Conservation (phyloP, 2,329 filamentous ascomycete genomes). For the Penicillium sp. region DNA sequence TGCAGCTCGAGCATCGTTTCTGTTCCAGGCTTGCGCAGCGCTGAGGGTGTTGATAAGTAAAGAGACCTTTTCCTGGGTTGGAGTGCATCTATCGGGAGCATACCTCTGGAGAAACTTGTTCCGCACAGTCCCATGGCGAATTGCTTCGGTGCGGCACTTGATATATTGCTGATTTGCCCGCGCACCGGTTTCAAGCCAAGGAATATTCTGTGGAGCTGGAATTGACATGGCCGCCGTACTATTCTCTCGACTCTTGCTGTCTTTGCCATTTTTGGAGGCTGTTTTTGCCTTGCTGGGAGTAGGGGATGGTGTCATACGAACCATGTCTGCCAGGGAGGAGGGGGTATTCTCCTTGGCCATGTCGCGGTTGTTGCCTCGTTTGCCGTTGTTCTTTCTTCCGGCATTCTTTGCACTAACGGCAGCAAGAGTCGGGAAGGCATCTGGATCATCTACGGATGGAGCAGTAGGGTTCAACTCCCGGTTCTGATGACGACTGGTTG, state of each 20-base stretch:
- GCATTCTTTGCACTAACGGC: constrained; percentile 65
- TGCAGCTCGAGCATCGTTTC: constrained; percentile 91
- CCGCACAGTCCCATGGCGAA: constrained; percentile 90
- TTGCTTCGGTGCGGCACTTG: constrained; percentile 89
- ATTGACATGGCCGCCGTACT: constrained; percentile 79
- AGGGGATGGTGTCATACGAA: constrained; percentile 92
- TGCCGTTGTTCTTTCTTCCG: constrained; percentile 88
- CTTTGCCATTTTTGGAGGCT: constrained; percentile 57
- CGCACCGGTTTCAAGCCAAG: constrained; percentile 92
- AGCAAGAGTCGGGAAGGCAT: constrained; percentile 87
- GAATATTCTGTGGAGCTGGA: constrained; percentile 81
- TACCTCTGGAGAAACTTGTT: constrained; percentile 97
- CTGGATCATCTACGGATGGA: constrained; percentile 83
- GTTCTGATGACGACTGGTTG: constrained; percentile 73
- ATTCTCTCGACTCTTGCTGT: constrained; percentile 67
- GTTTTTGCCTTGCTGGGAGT: constrained; percentile 52
- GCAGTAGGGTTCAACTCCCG: constrained; percentile 61
- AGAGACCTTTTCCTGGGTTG: not conserved
- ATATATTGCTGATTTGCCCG: constrained; percentile 89
- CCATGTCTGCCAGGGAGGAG: constrained; percentile 84
- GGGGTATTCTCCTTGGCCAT: constrained; percentile 65
- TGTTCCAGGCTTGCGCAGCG: constrained; percentile 96
- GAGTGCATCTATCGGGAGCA: constrained; percentile 13
- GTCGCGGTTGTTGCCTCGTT: constrained; percentile 72
- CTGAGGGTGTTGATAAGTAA: constrained; percentile 43